phyloP scores from a whole-genome alignment of 139 green algal genomes.

The Klebsormidium nitens region DNA sequence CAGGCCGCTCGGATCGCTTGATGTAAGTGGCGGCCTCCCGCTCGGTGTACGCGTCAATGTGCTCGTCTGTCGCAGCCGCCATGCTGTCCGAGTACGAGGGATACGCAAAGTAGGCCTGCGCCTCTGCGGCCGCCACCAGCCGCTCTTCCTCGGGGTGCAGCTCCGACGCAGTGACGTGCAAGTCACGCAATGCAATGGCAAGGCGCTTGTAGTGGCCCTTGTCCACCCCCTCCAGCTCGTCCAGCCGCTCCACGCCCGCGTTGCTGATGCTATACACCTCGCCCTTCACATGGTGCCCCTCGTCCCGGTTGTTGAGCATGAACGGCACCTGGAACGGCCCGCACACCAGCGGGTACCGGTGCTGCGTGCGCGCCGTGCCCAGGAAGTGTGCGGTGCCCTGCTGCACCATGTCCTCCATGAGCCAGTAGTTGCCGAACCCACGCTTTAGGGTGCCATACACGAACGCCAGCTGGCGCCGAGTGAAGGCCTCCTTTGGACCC shows the following conservation, averaged over 20 bases:
- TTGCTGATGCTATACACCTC: constrained; percentile 28
- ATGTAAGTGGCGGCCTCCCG: not conserved
- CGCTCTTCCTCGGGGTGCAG: not conserved
- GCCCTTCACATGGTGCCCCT: constrained; percentile 6
- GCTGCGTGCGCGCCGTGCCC: constrained; percentile 12
- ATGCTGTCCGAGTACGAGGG: not conserved
- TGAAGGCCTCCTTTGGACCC: too few relatives aligned
- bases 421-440: constrained; percentile 34
- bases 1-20: not conserved
- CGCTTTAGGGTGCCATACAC: constrained; percentile 45
- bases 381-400: constrained; percentile 9
- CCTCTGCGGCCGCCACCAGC: not conserved
- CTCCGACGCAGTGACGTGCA: not conserved
- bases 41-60: not conserved
- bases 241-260: constrained; percentile 10
- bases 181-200: not conserved
- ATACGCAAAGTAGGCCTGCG: constrained; percentile 19
- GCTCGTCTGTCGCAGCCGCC: not conserved
- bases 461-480: constrained; percentile 20
- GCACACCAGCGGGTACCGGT: constrained; percentile 15
- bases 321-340: constrained; percentile 34
- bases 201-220: constrained; percentile 29
- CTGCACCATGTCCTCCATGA: constrained; percentile 17
- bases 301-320: constrained; percentile 17
- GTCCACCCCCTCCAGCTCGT: constrained; percentile 26